Percentiles rank a stretch among this genome's conserved stretches.
These are phyloP conservation scores for Flaveria linearis DNA, from an alignment of 129 eudicot species.

Conservation along the genomic window DNA sequence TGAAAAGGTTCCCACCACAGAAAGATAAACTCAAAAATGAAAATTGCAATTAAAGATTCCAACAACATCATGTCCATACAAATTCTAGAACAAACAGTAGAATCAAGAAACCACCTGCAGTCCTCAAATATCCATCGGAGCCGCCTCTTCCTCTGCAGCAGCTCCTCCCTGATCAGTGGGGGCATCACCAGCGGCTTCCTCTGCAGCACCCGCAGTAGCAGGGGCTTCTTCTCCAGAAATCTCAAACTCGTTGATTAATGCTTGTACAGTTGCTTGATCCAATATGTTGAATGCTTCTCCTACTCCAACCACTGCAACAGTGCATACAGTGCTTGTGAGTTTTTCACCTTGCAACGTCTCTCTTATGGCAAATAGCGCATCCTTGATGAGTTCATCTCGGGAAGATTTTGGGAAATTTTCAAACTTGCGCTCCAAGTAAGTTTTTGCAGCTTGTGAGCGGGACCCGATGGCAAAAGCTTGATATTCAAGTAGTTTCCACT, in stretches of 20 bases:
- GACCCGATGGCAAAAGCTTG: constrained; percentile 98
- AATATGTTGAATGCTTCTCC: constrained; percentile 75
- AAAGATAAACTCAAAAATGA: constrained; percentile 4
- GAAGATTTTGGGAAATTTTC: constrained; percentile 68
- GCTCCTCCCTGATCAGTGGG: constrained; percentile 48
- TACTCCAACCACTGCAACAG: constrained; percentile 75
- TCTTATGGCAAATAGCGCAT: constrained; percentile 87
- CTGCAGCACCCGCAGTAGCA: constrained; percentile 43
- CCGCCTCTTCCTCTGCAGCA: constrained; percentile 52
- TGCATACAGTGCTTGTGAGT: constrained; percentile 74
- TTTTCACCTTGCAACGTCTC: constrained; percentile 95
- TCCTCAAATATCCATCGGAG: constrained; percentile 86
- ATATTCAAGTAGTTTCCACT: constrained; percentile 95
- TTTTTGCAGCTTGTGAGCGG: constrained; percentile 95
- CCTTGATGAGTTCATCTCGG: constrained; percentile 80
- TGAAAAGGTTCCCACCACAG: constrained; percentile 23
- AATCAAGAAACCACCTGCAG: neutral
- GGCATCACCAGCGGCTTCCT: constrained; percentile 36
- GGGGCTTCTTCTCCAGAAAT: constrained; percentile 75
- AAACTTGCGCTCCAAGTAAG: constrained; percentile 86
- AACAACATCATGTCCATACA: constrained; percentile 28
- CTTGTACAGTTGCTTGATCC: constrained; percentile 75
- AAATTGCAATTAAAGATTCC: constrained; percentile 27
- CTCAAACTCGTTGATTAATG: constrained; percentile 77
- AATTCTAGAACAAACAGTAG: constrained; percentile 29